Evolutionary conservation across 352 stramenopile genomes (phyloP).

Genomic region (Phytophthora idaei): DNA sequence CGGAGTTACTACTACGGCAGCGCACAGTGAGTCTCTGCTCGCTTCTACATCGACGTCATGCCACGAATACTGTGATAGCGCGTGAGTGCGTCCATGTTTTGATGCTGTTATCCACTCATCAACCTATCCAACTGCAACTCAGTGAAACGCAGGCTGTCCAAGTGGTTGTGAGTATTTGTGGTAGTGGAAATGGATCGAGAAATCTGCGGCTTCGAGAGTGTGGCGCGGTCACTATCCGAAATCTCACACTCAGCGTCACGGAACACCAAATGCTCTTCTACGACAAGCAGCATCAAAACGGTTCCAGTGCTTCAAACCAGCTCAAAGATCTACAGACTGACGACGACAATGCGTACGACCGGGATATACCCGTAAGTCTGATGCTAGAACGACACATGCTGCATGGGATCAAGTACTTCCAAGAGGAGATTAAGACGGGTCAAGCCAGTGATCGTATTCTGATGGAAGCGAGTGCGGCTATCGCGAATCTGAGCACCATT

Average conservation of each 20-base stretch:
- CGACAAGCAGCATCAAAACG: conserved; percentile 21
- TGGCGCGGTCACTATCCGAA: conserved; percentile 63
- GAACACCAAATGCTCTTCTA: conserved; percentile 65
- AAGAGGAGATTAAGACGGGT: conserved; percentile 52
- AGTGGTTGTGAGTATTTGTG: conserved; percentile 65
- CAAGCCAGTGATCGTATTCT: conserved; percentile 50
- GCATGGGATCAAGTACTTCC: conserved; percentile 63
- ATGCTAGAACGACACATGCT: conserved; percentile 63
- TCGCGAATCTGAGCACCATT: conserved; percentile 79
- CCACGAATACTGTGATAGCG: conserved; percentile 39
- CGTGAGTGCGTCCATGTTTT: conserved; percentile 53
- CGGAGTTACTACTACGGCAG: conserved; percentile 51
- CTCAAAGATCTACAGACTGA: conserved; percentile 8
- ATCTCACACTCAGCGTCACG: conserved; percentile 67
- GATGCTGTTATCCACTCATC: conserved; percentile 69
- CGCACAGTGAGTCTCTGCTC: conserved; percentile 62
- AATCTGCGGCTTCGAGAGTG: conserved; percentile 56
- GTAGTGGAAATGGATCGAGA: not conserved
- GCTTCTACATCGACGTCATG: conserved; percentile 53
- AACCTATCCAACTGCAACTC: conserved; percentile 62
- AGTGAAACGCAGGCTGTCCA: conserved; percentile 68
- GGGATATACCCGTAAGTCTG: conserved; percentile 31
- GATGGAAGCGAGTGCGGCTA: conserved; percentile 56
- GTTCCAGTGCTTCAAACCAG: conserved; percentile 9
- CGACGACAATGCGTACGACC: conserved; percentile 1